Evolutionary conservation across 2,329 filamentous ascomycete genomes (phyloP), one percentile per base, ranked within the genome.

Genomic region (Diaporthe sp.): DNA sequence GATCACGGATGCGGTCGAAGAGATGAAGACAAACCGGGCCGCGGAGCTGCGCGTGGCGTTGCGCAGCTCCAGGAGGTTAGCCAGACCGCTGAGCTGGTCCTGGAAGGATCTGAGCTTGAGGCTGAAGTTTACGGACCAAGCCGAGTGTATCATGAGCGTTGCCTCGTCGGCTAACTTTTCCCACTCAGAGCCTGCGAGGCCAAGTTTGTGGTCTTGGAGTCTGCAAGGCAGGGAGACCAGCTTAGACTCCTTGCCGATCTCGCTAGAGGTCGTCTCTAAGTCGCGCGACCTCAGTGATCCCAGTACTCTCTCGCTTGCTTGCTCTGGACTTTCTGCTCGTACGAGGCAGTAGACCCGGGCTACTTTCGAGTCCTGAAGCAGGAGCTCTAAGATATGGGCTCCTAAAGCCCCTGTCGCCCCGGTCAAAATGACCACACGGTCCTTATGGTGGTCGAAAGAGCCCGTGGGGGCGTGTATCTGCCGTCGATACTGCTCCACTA

Each of bases 51-150:
- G 38, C 17, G 74, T 68, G 2, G 71, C 50, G n/a, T 76, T 66
- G 30, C 74, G 40, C 5, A 75, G 64, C 22, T 69, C 70, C 2
- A 88, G 79, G 8, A 89, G 82, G 76, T 88, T 84, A n/a, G 82
- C 82, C 2, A 86, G 81, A 7, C 86, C 87, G 70, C 89, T 86
- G 77, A 87, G 83, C 22, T 84, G 80, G 1, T 79, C 70, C 73
- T 89, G 88, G 77, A 90, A 89, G 73, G 84, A 87, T 19, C 80
- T 79, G 13, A 89, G 83, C 6, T 81, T 81, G 66, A 89, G 81
- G 76, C 87, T 89, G 81, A 90, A 90, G 80, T 90, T 90, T 52
- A 90, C 88, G 7, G 87, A 83, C 88, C 88, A 89, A 7, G 88
- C 87, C 50, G 83, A 84, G 80, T 90, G 87, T 33, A 89, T 85